Percentiles rank a stretch among this genome's conserved stretches.
phyloP scores from a whole-genome alignment of 345 rosid genomes.

The Eucalyptus albens region DNA sequence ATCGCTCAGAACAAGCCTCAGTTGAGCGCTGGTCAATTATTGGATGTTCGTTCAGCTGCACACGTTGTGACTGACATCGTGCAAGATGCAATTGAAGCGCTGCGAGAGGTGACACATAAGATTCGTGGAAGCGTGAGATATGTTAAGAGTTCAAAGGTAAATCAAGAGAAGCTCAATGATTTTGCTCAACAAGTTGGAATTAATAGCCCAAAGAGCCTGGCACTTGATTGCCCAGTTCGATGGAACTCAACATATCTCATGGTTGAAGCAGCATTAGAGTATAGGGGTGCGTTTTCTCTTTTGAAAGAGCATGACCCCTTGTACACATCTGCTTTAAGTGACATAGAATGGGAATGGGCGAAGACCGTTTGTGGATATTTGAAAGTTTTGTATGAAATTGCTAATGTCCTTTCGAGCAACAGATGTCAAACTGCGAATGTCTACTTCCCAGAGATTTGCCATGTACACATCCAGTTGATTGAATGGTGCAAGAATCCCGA shows the following conservation, averaged over 20 bases:
- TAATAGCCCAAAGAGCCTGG: conserved; percentile 33
- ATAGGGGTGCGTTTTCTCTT: conserved; percentile 44
- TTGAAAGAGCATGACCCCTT: conserved; percentile 53
- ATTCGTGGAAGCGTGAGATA: conserved; percentile 63
- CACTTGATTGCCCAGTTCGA: conserved; percentile 41
- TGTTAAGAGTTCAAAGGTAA: conserved; percentile 66
- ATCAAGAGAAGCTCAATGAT: conserved; percentile 57
- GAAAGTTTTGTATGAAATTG: conserved; percentile 51
- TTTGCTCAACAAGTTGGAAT: conserved; percentile 59
- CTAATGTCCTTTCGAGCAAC: conserved; percentile 35
- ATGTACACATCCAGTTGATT: conserved; percentile 71
- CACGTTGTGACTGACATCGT: conserved; percentile 53
- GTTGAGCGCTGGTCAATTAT: conserved; percentile 48
- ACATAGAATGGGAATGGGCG: conserved; percentile 78
- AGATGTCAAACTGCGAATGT: conserved; percentile 74
- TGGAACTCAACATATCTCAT: conserved; percentile 78
- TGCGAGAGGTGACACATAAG: conserved; percentile 50
- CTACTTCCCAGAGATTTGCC: conserved; percentile 80
- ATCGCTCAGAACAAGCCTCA: conserved; percentile 49
- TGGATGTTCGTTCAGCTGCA: conserved; percentile 63
- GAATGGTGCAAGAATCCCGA: conserved; percentile 87
- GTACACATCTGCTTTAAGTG: conserved; percentile 42
- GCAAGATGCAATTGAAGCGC: conserved; percentile 59
- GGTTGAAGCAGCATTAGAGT: conserved; percentile 71
- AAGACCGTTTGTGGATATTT: conserved; percentile 44